Conservation (phyloP, 1,139 yeast genomes). For the Nadsonia starkeyi-henricii region DNA sequence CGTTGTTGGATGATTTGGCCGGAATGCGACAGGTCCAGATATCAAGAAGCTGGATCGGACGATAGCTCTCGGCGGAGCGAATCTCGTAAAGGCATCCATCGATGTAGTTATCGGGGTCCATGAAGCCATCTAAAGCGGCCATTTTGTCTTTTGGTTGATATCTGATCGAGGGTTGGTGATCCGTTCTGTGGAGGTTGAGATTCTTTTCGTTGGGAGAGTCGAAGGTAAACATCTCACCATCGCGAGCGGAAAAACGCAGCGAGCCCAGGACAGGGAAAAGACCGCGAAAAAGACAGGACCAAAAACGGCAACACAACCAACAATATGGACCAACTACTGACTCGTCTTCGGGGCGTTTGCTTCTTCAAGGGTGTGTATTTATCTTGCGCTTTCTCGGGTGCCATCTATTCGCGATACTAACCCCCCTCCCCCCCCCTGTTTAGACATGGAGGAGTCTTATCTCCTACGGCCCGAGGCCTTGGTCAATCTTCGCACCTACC, state of each 20-base stretch:
- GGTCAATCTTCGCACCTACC: conserved; percentile 15
- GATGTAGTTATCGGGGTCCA: neutral
- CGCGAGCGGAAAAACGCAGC: too few species aligned
- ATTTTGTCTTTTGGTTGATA: too few species aligned
- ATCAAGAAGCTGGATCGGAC: conserved; percentile 15
- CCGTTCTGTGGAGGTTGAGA: too few species aligned
- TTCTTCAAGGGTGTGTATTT: neutral
- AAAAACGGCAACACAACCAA: too few species aligned
- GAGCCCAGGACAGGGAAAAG: too few species aligned
- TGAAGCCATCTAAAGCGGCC: neutral
- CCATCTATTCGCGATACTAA: too few species aligned
- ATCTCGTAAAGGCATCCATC: neutral
- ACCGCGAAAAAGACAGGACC: too few species aligned
- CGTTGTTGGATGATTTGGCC: conserved; percentile 29
- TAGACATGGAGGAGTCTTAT: conserved; percentile 9
- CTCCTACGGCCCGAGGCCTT: conserved; percentile 15
- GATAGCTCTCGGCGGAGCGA: neutral
- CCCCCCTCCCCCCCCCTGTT: neutral
- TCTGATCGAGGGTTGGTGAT: too few species aligned
- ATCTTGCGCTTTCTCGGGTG: neutral
- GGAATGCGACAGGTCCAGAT: conserved; percentile 46
- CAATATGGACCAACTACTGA: neutral
- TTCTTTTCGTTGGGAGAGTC: too few species aligned
- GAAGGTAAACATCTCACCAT: too few species aligned
- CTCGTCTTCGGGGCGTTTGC: neutral